A percentile compares a stretch with the other conserved stretches of the same genome.
phyloP scores from a whole-genome alignment of 768 basidiomycete species.

The Podaxis mareebaensis region DNA sequence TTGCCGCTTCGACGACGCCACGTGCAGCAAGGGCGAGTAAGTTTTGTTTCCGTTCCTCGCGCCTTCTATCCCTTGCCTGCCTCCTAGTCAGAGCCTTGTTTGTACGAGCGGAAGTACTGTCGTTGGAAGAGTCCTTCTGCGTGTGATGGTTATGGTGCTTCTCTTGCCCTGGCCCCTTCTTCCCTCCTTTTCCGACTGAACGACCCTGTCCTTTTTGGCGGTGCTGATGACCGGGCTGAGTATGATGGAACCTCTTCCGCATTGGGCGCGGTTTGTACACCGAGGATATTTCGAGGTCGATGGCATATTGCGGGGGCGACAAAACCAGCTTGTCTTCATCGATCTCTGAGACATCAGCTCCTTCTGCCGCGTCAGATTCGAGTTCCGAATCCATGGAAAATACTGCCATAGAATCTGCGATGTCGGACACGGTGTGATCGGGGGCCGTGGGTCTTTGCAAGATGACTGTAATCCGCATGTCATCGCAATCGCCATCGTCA shows the following conservation, averaged over 20 bases:
- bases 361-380: constrained; percentile 29
- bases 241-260: constrained; percentile 29
- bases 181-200: constrained; percentile 36
- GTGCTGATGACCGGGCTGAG: constrained; percentile 31
- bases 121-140: constrained; percentile 20
- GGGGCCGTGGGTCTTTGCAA: constrained; percentile 23
- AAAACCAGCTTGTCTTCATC: constrained; percentile 24
- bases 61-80: constrained; percentile 49
- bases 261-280: constrained; percentile 76
- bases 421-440: constrained; percentile 20
- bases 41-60: constrained; percentile 46
- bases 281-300: constrained; percentile 67
- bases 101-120: neutral
- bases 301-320: constrained; percentile 30
- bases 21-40: constrained; percentile 32
- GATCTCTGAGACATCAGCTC: constrained; percentile 22
- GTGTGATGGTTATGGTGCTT: constrained; percentile 14
- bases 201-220: constrained; percentile 27
- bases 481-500: constrained; percentile 28
- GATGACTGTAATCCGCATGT: constrained; percentile 33
- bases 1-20: constrained; percentile 17
- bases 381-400: constrained; percentile 55
- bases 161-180: constrained; percentile 34
- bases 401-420: constrained; percentile 25
- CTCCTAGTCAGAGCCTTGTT: constrained; percentile 40